phyloP scores from a whole-genome alignment of 75 land plant genomes.

The Cupressus sempervirens region DNA sequence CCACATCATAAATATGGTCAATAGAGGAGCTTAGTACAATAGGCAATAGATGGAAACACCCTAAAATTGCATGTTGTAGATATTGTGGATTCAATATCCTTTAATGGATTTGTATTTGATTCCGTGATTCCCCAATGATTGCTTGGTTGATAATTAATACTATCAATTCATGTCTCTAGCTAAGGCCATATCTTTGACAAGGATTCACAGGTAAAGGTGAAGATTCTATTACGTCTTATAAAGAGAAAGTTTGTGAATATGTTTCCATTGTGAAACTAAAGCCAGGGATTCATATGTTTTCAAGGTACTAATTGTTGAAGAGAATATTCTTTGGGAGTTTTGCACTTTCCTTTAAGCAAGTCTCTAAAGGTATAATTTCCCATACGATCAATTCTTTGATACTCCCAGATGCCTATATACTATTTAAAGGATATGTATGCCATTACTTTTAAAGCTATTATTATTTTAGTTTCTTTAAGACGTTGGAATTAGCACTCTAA shows the following conservation, averaged over 20 bases:
- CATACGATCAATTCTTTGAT: not conserved
- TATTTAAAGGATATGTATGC: not conserved
- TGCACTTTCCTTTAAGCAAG: not conserved
- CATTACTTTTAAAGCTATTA: not conserved
- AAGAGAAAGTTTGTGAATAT: too few relatives aligned
- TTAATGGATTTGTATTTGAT: not conserved
- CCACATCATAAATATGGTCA: not conserved
- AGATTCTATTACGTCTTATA: not conserved
- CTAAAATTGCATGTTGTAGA: not conserved
- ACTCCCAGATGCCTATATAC: not conserved
- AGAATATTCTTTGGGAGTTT: not conserved
- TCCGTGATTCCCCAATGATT: not conserved
- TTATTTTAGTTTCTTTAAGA: not conserved
- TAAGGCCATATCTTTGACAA: not conserved
- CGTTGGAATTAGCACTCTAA: not conserved
- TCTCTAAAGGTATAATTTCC: not conserved
- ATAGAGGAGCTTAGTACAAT: not conserved
- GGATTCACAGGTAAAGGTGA: not conserved
- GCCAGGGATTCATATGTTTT: not conserved
- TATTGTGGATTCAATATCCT: not conserved
- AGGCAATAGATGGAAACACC: not conserved
- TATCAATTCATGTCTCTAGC: not conserved
- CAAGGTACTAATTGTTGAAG: not conserved
- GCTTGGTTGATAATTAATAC: not conserved
- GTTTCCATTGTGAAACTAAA: not conserved